These are phyloP conservation scores for Warburgia ugandensis DNA, from an alignment of 164 flowering plant genomes.

Conservation along the genomic window DNA sequence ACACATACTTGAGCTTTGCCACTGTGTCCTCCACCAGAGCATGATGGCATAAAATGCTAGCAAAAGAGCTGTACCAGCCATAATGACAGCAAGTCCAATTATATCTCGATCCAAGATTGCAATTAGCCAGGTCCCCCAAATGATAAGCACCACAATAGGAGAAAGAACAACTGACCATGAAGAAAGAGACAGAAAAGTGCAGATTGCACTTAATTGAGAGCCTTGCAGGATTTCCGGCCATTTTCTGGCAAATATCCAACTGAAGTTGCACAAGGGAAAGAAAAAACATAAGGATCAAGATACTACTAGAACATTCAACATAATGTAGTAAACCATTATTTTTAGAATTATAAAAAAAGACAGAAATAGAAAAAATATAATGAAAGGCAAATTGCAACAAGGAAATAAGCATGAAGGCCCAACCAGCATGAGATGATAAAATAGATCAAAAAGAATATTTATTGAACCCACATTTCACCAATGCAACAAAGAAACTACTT, in stretches of 20 bases:
- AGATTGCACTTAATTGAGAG: constrained; percentile 62
- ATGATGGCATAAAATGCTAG: constrained; percentile 92
- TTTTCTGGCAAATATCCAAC: constrained; percentile 98
- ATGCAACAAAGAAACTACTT: too few relatives aligned
- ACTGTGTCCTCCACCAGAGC: constrained; percentile 99
- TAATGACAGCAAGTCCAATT: constrained; percentile 88
- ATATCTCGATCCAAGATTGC: constrained; percentile 67
- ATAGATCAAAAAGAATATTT: too few relatives aligned
- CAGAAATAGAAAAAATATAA: too few relatives aligned
- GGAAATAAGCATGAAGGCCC: too few relatives aligned
- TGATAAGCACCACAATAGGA: constrained; percentile 63
- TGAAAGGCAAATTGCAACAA: too few relatives aligned
- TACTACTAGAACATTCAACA: too few relatives aligned
- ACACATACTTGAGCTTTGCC: constrained; percentile 99
- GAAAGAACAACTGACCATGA: constrained; percentile 81
- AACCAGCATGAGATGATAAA: too few relatives aligned
- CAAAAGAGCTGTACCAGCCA: constrained; percentile 93
- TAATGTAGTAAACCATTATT: too few relatives aligned
- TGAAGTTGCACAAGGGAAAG: too few relatives aligned
- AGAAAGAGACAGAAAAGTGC: constrained; percentile 56
- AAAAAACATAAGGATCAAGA: too few relatives aligned
- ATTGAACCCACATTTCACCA: too few relatives aligned
- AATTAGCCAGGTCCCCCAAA: constrained; percentile 89
- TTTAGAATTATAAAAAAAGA: too few relatives aligned
- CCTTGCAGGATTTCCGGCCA: constrained; percentile 85